These are phyloP conservation scores for Suhomyces canberraensis DNA, from an alignment of 805 yeast species.

Conservation along the genomic window DNA sequence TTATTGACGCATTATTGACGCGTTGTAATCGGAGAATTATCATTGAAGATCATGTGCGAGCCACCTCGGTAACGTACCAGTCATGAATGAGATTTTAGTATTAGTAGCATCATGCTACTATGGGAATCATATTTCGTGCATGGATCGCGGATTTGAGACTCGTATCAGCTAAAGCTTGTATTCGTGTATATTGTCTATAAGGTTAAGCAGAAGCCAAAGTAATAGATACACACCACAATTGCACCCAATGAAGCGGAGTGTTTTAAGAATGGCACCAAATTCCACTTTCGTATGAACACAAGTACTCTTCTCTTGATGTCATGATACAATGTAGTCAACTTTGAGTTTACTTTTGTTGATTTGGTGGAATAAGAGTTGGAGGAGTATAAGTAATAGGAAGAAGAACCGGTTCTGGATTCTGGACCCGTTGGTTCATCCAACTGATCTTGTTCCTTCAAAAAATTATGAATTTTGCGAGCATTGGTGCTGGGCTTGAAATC, in stretches of 20 bases:
- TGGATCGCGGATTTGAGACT: too few species aligned
- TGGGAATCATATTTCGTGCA: too few species aligned
- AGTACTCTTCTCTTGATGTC: not conserved
- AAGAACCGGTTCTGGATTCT: not conserved
- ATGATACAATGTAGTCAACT: not conserved
- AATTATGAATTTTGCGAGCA: constrained; percentile 25
- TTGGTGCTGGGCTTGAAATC: constrained; percentile 13
- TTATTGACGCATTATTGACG: not conserved
- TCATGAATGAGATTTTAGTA: too few species aligned
- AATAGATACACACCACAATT: constrained; percentile 19
- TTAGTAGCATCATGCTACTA: too few species aligned
- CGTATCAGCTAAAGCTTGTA: too few species aligned
- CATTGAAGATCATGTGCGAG: too few species aligned
- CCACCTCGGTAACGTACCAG: too few species aligned
- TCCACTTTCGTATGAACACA: constrained; percentile 16
- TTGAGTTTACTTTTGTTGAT: not conserved
- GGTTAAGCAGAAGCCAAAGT: constrained; percentile 19
- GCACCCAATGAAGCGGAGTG: constrained; percentile 18
- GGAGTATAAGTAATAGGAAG: constrained; percentile 8
- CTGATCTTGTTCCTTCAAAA: constrained; percentile 29
- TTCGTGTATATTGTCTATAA: too few species aligned
- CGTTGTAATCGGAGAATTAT: not conserved
- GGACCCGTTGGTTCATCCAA: constrained; percentile 6
- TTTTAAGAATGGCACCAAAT: constrained; percentile 14
- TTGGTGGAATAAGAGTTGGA: constrained; percentile 1